Base-by-base conservation (phyloP, 2,329 filamentous ascomycete genomes). In the Apiospora marii region DNA sequence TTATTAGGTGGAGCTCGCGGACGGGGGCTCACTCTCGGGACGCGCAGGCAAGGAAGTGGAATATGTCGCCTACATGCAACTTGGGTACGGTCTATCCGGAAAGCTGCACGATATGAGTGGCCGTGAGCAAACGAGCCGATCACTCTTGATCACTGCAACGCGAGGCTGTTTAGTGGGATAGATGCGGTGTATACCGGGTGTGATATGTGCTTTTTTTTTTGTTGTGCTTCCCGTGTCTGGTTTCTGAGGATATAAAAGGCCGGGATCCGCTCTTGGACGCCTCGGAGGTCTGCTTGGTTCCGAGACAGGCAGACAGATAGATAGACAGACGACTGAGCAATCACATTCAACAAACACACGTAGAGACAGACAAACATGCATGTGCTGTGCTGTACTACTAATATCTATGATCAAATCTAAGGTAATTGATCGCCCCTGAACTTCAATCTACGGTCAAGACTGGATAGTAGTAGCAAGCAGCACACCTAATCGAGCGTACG, bases 1-100 rank as follows among this genome's bases (percentile, higher is more conserved):
- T 64, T 64, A 64, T 64, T 64, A 64, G 58, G 58, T 64, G 58
- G 58, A 30, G 41, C 58, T 64, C 34, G 53, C 37, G 16, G 16
- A 58, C 30, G 16, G 53, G 53, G 53, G 34, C 53, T 61, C 53
- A 37, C 53, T 61, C 16, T 61, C 53, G 19, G 34, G 22, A 64
- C 30, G 58, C 30, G 41, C 46, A 22, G 46, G n/a, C 58, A 64
- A 13, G 34, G 19, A 61, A 64, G 58, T 13, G 10, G 22, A 61
- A 14, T 22, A 14, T 12, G 58, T 14, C 19, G 58, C 37, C 34
- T 64, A 41, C 46, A 12, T 30, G 4, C 27, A 37, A 37, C 53
- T 37, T 41, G 7, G 37, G 16, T 34, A 41, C 27, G 19, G 30
- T 41, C 10, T 64, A 22, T 49, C 6, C 46, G 3, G 22, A 49